Base-by-base conservation (phyloP, 2,329 filamentous ascomycete species). In the Penicillium sp. region DNA sequence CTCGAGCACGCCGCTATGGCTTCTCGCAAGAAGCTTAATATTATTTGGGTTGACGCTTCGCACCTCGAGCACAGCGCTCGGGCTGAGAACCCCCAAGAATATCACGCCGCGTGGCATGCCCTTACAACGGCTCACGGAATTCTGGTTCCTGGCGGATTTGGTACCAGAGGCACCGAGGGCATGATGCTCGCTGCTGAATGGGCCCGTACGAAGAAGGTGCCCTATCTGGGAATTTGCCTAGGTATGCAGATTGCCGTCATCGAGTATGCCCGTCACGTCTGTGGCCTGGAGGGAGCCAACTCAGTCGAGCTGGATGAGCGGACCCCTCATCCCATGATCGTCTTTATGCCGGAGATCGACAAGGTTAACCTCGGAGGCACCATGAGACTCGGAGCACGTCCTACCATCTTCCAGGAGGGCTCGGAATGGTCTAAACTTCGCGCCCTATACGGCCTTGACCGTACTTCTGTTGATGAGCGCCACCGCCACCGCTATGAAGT, bases 221-320 rank as follows among this genome's bases (percentile, higher is more conserved):
- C 90, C 1, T 96, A 87, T 72, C 79, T 97, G 1, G 92, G 93
- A 51, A 87, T 96, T 56, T 96, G 91, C 68, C 76, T 96, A 24
- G 90, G 89, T 50, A 89, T 95, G 84, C 93, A 97, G 69, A 81
- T 95, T 43, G 91, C 92, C 15, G 89, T 95, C 40, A 87, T 96
- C 59, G 91, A 97, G 70, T 88, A 83, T 60, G 89, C 90, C 1
- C 83, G 89, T 35, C 84, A 88, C 57, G 75, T 91, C 1, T 87
- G 84, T 71, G 81, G 81, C 20, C 77, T 89, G 53, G 68, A 72
- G 6, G 70, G 75, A 39, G 81, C 81, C 0, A 76, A 75, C 4
- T 80, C 76, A 3, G 76, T 75, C 48, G 81, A 84, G 57, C 78
- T 84, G 56, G 70, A 80, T 43, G 67, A 71, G 20, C 53, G 67